These are phyloP conservation scores for Eucalyptus sp. DNA, from an alignment of 345 rosid species.

Conservation along the genomic window DNA sequence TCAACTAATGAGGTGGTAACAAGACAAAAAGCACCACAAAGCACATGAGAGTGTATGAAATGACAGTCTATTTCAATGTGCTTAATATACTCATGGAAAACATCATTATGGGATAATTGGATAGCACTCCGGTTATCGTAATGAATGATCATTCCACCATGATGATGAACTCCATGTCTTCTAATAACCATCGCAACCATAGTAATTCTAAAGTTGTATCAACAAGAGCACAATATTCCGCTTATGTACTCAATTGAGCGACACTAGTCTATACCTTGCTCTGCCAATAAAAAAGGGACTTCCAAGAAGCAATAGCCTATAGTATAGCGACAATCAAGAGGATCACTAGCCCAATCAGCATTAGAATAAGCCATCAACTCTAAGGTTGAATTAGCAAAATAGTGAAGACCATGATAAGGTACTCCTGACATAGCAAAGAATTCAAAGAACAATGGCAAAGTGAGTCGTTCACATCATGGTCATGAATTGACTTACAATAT, in stretches of 20 bases:
- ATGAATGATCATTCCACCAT: background rate
- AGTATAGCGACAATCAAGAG: background rate
- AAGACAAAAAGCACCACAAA: background rate
- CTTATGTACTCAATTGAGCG: background rate
- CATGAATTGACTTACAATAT: background rate
- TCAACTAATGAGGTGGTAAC: background rate
- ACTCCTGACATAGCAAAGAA: too few species aligned
- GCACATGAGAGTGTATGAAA: background rate
- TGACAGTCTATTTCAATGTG: background rate
- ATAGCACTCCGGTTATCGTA: accelerated
- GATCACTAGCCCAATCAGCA: background rate
- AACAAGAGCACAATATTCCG: too few species aligned
- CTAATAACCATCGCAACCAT: too few species aligned
- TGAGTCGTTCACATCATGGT: background rate
- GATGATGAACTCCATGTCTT: background rate
- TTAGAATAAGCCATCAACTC: background rate
- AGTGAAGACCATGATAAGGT: background rate
- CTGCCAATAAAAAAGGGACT: too few species aligned
- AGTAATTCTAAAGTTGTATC: too few species aligned
- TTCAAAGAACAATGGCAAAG: too few species aligned
- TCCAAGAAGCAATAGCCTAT: background rate
- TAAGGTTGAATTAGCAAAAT: background rate
- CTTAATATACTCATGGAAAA: background rate
- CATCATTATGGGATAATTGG: background rate
- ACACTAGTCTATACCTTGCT: background rate